Conservation (phyloP, 345 rosid genomes). For the Rhizophora apiculata region DNA sequence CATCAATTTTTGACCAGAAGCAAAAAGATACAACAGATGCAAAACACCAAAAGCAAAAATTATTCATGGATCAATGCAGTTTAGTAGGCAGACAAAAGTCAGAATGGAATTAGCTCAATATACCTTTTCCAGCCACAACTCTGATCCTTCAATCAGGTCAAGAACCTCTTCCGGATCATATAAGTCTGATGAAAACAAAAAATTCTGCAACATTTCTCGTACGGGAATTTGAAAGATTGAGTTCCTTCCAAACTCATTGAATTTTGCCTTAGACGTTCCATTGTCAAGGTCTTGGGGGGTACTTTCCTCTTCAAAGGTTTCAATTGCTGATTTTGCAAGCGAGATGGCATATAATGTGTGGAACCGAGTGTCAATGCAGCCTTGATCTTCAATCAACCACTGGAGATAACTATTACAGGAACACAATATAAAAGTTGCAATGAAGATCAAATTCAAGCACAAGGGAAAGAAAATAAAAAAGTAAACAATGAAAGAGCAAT, state of each 20-base stretch:
- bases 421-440: no score
- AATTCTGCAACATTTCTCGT: conserved; percentile 82
- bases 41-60: not conserved
- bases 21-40: not conserved
- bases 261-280: conserved; percentile 32
- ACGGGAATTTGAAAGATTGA: conserved; percentile 64
- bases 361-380: conserved; percentile 61
- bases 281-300: conserved; percentile 26
- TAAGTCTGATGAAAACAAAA: conserved; percentile 70
- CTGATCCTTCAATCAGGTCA: conserved; percentile 80
- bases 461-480: not conserved
- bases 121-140: conserved; percentile 98
- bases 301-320: conserved; percentile 44
- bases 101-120: conserved; percentile 7
- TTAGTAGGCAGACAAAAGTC: conserved; percentile 9
- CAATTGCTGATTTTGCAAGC: conserved; percentile 85
- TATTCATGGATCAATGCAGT: not conserved
- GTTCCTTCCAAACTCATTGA: conserved; percentile 32
- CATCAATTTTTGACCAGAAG: no score
- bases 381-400: conserved; percentile 98
- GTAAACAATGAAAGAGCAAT: not conserved
- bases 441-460: not conserved
- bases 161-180: conserved; percentile 90
- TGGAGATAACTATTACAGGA: conserved; percentile 67
- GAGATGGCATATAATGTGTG: conserved; percentile 89